Base-by-base conservation (phyloP, 2,329 filamentous ascomycete species). In the Aspergillus sclerotialis region DNA sequence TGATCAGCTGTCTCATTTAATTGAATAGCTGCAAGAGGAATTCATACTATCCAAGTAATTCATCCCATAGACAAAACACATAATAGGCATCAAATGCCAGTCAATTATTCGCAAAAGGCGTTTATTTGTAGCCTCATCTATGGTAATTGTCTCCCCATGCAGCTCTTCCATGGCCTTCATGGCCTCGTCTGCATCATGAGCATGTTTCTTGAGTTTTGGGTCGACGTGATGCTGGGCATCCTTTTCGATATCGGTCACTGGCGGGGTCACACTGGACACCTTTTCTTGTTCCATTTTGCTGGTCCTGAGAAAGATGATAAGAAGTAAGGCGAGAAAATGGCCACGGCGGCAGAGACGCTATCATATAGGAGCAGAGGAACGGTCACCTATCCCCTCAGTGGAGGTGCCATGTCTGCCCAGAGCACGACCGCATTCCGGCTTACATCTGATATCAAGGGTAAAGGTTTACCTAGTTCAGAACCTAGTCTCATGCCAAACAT, bases 51-150 rank as follows among this genome's bases (percentile, higher is more conserved):
- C 73, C 5, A 79, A 58, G 49, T 68, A 78, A 43, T 78, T 75
- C 48, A 78, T 60, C 1, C 72, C 72, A 44, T 79, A 78, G 4
- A 78, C 64, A 18, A 74, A 47, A 38, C 73, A 78, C 48, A 79
- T 64, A 43, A 78, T 58, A 0, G 75, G 76, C 69, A 79, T 75
- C 43, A 78, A 56, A 49, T 77, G 72, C 68, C 65, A 71, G 53
- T 83, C 79, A 39, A 82, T 80, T 34, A 66, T 73, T 12, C 67
- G 60, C n/a, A 82, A 49, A 11, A 83, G 50, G n/a, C 73, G 61
- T 43, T 68, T 73, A 44, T 76, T 78, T 15, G 73, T 76, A 30
- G 67, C 68, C 42, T 71, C 72, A 35, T 73, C 74, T 23, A 80
- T 56, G 23, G 70, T 63, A 14, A 78, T 59, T 1, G 69, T 50